Evolutionary conservation across 805 yeast species (phyloP).

Genomic region (Wickerhamomyces kurtzmanii): DNA sequence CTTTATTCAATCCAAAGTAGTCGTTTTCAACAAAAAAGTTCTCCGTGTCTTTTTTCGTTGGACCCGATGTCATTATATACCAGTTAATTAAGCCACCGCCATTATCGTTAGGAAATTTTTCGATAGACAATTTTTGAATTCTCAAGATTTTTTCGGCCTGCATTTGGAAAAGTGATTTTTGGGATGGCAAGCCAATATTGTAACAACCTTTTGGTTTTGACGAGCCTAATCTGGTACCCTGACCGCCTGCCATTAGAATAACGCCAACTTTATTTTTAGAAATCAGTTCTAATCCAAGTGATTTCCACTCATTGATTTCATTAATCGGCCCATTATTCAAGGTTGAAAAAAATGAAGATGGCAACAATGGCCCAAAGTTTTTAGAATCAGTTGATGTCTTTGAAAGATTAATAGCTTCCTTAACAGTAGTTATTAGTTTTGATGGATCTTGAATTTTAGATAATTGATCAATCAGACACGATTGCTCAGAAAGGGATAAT

Average conservation of each 20-base stretch:
- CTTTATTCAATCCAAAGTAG: conserved; percentile 59
- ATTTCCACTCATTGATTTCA: conserved; percentile 13
- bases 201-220: conserved; percentile 90
- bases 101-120: conserved; percentile 15
- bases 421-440: conserved; percentile 31
- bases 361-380: conserved; percentile 38
- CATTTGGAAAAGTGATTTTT: conserved; percentile 77
- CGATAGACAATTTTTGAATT: conserved; percentile 46
- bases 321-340: conserved; percentile 20
- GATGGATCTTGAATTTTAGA: conserved; percentile 7
- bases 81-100: conserved; percentile 52
- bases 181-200: conserved; percentile 76
- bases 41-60: conserved; percentile 74
- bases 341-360: conserved; percentile 38
- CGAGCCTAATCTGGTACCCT: conserved; percentile 92
- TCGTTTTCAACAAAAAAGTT: conserved; percentile 47
- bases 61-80: conserved; percentile 93
- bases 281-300: conserved; percentile 60
- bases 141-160: conserved; percentile 80
- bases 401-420: conserved; percentile 32
- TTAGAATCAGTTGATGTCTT: conserved; percentile 15
- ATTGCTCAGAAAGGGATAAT: conserved; percentile 21
- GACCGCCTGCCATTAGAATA: conserved; percentile 95
- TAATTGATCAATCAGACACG: conserved; percentile 27
- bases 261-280: conserved; percentile 73